Percentiles rank a stretch among this genome's conserved stretches.
Conservation (phyloP, 331 rosid genomes). For the Erythrophleum ivorense region DNA sequence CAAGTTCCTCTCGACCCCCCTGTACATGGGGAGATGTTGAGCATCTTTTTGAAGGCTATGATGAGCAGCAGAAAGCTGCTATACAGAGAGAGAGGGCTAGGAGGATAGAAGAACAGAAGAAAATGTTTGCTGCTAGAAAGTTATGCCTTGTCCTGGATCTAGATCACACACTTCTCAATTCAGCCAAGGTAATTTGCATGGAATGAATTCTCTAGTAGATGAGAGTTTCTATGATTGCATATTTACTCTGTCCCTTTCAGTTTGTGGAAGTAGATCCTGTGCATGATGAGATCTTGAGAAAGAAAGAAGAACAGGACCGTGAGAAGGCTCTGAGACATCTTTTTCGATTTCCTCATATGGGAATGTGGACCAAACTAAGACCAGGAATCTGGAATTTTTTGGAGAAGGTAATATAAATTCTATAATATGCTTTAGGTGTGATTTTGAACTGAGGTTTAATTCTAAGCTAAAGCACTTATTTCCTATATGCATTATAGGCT, state of each 20-base stretch:
- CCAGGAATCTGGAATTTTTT: constrained; percentile 98
- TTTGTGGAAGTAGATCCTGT: constrained; percentile 92
- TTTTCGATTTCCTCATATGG: constrained; percentile 96
- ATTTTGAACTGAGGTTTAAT: constrained; percentile 26
- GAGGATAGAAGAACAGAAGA: constrained; percentile 91
- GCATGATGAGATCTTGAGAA: constrained; percentile 93
- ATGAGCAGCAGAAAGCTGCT: constrained; percentile 92
- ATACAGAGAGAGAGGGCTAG: constrained; percentile 95
- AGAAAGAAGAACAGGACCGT: constrained; percentile 90
- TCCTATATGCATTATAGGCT: constrained; percentile 67
- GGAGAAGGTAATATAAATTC: constrained; percentile 73
- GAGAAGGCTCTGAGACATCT: constrained; percentile 80
- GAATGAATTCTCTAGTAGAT: constrained; percentile 28
- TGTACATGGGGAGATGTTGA: constrained; percentile 86
- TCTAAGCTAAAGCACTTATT: constrained; percentile 38
- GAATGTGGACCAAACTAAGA: constrained; percentile 99
- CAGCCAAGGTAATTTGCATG: constrained; percentile 83
- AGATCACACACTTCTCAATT: constrained; percentile 98
- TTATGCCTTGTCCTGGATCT: constrained; percentile 96
- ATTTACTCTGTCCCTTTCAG: constrained; percentile 54
- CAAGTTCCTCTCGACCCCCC: constrained; percentile 57
- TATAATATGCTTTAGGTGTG: constrained; percentile 12
- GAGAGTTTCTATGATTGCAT: constrained; percentile 30
- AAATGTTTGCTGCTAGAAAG: constrained; percentile 88
- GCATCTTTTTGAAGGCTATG: constrained; percentile 87